These are phyloP conservation scores for Balamuthia mandrillaris DNA, from an alignment of 208 protist species.

Conservation along the genomic window DNA sequence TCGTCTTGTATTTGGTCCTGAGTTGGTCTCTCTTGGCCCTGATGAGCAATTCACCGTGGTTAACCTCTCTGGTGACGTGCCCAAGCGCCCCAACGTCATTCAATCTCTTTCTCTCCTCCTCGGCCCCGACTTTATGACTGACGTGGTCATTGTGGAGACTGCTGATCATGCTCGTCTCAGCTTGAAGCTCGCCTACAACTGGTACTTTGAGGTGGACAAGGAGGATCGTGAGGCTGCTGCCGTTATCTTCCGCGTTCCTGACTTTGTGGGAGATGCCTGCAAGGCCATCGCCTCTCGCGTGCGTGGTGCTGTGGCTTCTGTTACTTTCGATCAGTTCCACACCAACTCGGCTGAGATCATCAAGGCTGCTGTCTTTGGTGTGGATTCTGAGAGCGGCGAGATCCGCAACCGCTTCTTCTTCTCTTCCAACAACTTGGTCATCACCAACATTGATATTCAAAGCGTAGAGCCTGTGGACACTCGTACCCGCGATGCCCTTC, in stretches of 20 bases:
- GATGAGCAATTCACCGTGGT: slow-evolving; percentile 94
- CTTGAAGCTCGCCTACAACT: slow-evolving; percentile 93
- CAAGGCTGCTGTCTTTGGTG: slow-evolving; percentile 88
- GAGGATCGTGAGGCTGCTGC: slow-evolving; percentile 42
- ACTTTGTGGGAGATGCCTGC: slow-evolving; percentile 95
- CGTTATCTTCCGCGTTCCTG: slow-evolving; percentile 87
- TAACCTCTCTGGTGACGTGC: slow-evolving; percentile 83
- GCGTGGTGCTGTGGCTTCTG: slow-evolving; percentile 85
- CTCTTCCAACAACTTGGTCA: slow-evolving; percentile 83
- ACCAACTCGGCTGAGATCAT: slow-evolving; percentile 91
- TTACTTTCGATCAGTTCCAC: slow-evolving; percentile 94
- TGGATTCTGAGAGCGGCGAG: slow-evolving; percentile 65
- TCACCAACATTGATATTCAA: slow-evolving; percentile 93
- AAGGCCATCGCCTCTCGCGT: slow-evolving; percentile 93
- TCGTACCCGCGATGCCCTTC: slow-evolving; percentile 85
- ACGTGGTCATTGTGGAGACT: slow-evolving; percentile 92
- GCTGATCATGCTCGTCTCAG: slow-evolving; percentile 89
- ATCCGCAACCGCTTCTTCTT: slow-evolving; percentile 78
- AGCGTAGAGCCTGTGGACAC: slow-evolving; percentile 89
- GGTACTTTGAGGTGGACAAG: slow-evolving; percentile 86
- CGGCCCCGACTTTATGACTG: slow-evolving; percentile 90
- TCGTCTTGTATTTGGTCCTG: slow-evolving; percentile 88
- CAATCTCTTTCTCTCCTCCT: slow-evolving; percentile 87
- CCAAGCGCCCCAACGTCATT: slow-evolving; percentile 82
- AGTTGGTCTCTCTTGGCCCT: slow-evolving; percentile 87